Percentiles rank a stretch among this genome's conserved stretches.
Evolutionary conservation across 176 grass and related monocot species (phyloP).

Genomic region (Musa troglodytarum): DNA sequence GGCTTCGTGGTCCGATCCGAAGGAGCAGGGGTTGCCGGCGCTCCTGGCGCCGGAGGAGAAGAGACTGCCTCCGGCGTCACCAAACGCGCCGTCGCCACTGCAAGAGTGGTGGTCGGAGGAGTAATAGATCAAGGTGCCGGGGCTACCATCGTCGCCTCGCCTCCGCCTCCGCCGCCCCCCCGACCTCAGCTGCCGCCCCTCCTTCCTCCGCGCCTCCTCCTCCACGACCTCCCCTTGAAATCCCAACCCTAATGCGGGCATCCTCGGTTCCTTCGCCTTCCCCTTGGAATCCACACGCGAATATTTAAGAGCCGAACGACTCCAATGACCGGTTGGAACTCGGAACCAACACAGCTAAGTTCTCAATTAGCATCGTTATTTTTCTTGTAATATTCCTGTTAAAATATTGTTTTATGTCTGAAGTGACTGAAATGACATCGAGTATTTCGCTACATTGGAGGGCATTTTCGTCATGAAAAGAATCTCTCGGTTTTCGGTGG

Average conservation of each 20-base stretch:
- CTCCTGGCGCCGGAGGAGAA: neutral
- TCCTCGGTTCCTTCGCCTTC: slow-evolving; percentile 6
- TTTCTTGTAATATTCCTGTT: too few species aligned
- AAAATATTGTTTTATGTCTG: too few species aligned
- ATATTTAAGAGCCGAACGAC: too few species aligned
- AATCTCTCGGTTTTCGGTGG: too few species aligned
- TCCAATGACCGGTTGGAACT: too few species aligned
- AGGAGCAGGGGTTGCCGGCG: neutral
- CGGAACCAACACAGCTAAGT: neutral
- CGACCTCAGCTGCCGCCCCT: neutral
- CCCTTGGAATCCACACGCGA: neutral
- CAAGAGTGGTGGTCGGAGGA: slow-evolving; percentile 2
- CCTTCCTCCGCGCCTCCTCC: neutral
- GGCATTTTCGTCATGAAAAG: too few species aligned
- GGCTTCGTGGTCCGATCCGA: neutral
- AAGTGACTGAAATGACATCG: too few species aligned
- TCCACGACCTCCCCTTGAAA: neutral
- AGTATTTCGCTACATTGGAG: too few species aligned
- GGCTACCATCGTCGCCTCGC: neutral
- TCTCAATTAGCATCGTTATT: too few species aligned
- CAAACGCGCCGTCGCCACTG: neutral
- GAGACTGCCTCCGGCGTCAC: neutral
- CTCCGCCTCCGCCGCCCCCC: neutral
- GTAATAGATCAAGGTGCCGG: neutral
- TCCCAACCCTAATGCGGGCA: slow-evolving; percentile 11